phyloP scores from a whole-genome alignment of 2,329 filamentous ascomycete species.

The Madurella mycetomatis region DNA sequence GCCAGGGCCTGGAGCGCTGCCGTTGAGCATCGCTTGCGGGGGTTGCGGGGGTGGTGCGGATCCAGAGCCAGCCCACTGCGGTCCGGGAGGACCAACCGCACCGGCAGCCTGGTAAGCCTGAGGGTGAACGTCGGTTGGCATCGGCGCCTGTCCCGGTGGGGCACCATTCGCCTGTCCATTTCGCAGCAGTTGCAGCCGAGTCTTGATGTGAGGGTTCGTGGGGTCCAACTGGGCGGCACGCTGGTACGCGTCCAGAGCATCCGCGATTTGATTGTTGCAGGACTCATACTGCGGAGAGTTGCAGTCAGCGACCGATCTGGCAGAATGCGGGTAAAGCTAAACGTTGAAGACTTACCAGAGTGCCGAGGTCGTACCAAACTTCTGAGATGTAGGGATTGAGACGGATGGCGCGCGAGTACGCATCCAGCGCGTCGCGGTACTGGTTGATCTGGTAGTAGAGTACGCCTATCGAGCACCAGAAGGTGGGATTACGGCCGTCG shows the following conservation, averaged over 20 bases:
- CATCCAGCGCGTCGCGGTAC: slow-evolving; percentile 94
- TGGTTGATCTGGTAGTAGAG: slow-evolving; percentile 99
- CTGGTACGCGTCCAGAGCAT: slow-evolving; percentile 93
- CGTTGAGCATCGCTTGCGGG: slow-evolving; percentile 28
- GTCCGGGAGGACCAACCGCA: slow-evolving; percentile 76
- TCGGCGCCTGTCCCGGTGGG: slow-evolving; percentile 70
- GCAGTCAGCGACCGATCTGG: slow-evolving; percentile 12
- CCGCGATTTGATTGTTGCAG: slow-evolving; percentile 96
- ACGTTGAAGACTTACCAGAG: slow-evolving; percentile 62
- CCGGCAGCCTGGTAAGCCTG: slow-evolving; percentile 85
- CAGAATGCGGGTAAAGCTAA: slow-evolving; percentile 20
- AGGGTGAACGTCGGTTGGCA: slow-evolving; percentile 92
- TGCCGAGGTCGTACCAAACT: slow-evolving; percentile 98
- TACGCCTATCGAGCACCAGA: slow-evolving; percentile 99
- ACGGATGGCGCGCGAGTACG: slow-evolving; percentile 93
- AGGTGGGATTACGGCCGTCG: slow-evolving; percentile 94
- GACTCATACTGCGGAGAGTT: slow-evolving; percentile 71
- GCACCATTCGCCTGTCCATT: slow-evolving; percentile 71
- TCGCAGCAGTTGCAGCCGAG: slow-evolving; percentile 81
- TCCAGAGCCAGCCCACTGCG: slow-evolving; percentile 82
- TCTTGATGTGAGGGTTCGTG: slow-evolving; percentile 91
- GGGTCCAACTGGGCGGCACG: slow-evolving; percentile 93
- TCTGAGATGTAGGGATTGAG: slow-evolving; percentile 98
- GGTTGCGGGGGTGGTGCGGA: slow-evolving; percentile 45
- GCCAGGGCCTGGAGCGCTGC: slow-evolving; percentile 56